Base-by-base conservation (phyloP, 768 basidiomycete genomes). In the Polyporus arcularius region DNA sequence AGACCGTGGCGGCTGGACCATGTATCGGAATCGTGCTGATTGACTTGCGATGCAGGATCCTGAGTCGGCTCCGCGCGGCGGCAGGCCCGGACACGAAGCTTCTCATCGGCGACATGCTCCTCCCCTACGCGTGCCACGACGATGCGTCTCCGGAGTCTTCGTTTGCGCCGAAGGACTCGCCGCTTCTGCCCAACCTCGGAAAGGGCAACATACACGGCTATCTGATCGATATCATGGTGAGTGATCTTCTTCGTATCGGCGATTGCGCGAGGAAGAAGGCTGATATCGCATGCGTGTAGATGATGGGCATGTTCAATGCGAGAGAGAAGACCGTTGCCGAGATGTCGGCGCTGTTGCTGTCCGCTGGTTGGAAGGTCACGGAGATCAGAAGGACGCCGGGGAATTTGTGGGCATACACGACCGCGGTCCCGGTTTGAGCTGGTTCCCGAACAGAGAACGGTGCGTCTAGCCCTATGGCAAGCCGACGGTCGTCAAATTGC, bases 241-340 rank as follows among this genome's bases (percentile, higher is more conserved):
- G 59, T 26, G 14, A 41, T 57, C 21, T 3, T 26, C 12, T 28
- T 12, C 21, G 18, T 26, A 28, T 28, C 28, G 21, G 18, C n/a
- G 26, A 6, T 46, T 4, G 11, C 0, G 4, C n/a, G 21, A 15
- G 12, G 12, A 8, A 12, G n/a, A 21, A 48, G 31, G 8, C 12
- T 26, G 9, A 26, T 26, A 5, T n/a, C 18, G 6, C 9, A 14
- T 30, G 21, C 10, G 26, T 79, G 80, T 60, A 89, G 88, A 89
- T 89, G 88, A 82, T 86, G 71, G 79, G 79, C 15, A 79, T 78
- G 57, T 86, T 89, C 71, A 86, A 88, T 60, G 78, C 83, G 7
- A 85, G 88, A 67, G 88, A 90, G 65, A 79, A 87, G 6, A 89
- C 88, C 0, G 74, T 89, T 4, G 80, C 83, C 50, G 87, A 90